Conservation (phyloP, 345 rosid species). For the Salix koriyanagi region DNA sequence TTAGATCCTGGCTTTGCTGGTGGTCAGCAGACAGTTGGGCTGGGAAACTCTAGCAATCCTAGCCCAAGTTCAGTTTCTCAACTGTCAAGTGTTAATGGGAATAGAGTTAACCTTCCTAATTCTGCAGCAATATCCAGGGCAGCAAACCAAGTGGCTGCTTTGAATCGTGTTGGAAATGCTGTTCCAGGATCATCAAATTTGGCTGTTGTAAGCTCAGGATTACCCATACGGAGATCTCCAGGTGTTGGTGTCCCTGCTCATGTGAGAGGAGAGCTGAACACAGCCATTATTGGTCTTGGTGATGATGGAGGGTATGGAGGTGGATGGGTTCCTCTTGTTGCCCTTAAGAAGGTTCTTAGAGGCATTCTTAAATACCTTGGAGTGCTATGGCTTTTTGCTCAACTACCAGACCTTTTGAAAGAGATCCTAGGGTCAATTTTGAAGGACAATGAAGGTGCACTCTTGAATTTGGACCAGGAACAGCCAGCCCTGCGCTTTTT, state of each 20-base stretch:
- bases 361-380: constrained; percentile 97
- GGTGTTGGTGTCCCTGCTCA: constrained; percentile 81
- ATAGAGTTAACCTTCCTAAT: constrained; percentile 54
- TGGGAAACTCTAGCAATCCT: constrained; percentile 38
- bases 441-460: constrained; percentile 90
- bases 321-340: constrained; percentile 99
- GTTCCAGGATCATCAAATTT: constrained; percentile 60
- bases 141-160: constrained; percentile 49
- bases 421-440: constrained; percentile 91
- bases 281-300: constrained; percentile 95
- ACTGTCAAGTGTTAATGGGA: constrained; percentile 55
- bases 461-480: constrained; percentile 95
- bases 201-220: constrained; percentile 52
- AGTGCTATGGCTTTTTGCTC: constrained; percentile 94
- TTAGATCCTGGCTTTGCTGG: constrained; percentile 70
- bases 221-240: constrained; percentile 76
- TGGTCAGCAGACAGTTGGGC: constrained; percentile 63
- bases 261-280: constrained; percentile 91
- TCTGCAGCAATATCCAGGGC: constrained; percentile 63
- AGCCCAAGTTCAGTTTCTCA: constrained; percentile 47
- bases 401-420: constrained; percentile 85
- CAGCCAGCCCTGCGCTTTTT: constrained; percentile 98
- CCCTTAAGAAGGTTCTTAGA: constrained; percentile 92
- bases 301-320: constrained; percentile 99
- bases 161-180: constrained; percentile 69